Base-by-base conservation (phyloP, 805 yeast species). In the Wickerhamiella kurtzmanii region DNA sequence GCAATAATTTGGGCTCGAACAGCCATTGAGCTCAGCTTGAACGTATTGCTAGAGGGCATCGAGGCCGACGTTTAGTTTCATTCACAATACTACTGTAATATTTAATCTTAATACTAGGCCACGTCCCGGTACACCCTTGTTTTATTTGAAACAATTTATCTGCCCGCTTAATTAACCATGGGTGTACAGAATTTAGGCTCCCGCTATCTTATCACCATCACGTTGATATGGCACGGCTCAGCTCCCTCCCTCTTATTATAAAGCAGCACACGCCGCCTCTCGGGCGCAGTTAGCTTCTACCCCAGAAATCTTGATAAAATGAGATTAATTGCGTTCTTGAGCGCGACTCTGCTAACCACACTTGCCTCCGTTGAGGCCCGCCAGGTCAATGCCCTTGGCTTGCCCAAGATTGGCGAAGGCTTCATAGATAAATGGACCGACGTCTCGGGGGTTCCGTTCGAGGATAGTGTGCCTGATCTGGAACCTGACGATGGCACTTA, bases 1-100 rank as follows among this genome's bases (percentile, higher is more conserved):
- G 85, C 95, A 0, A 67, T 87, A 35, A 69, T 92, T 25, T 80
- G 87, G 77, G 82, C 95, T 1, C 69, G 98, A 42, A 84, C 96
- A 57, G 78, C 88, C 1, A 82, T 89, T 46, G 98, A 89, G 67
- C 85, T 82, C 64, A 82, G 87, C 21, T 68, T 89, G 47, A 95
- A 88, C 60, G 85, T 81, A 61, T 73, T 76, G 57, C 83, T 75
- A 60, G 74, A 68, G 35, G 50, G 48, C 35, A 22, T 53, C 9
- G 21, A 41, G 37, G 37, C 32, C 6, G 32, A 25, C 9, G 32
- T 25, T 11, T 25, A 25, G 32, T 11, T 25, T 6, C 32, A 25
- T 25, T 25, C 11, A 6, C 11, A 25, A 11, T 25, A 6, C 11
- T 6, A 6, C 11, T 25, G 11, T 25, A 25, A 6, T 25, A 6